A percentile compares a stretch with the other conserved stretches of the same genome.
These are phyloP conservation scores for Phytophthora podocarpi DNA, from an alignment of 352 stramenopile genomes.

Conservation along the genomic window DNA sequence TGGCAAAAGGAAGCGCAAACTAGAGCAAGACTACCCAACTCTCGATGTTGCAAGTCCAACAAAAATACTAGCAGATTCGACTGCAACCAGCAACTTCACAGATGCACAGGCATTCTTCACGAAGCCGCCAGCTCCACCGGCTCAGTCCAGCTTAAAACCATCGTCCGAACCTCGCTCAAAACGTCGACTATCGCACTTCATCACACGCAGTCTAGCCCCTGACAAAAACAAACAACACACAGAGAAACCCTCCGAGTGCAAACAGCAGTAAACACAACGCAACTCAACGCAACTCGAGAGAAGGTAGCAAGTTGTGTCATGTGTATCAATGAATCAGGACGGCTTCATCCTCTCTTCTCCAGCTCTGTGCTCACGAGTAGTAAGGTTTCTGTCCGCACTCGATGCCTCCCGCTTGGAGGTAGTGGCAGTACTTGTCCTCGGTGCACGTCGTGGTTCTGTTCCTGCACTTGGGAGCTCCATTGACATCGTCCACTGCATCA, in stretches of 20 bases:
- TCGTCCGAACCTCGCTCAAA: conserved; percentile 13
- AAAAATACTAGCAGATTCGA: background rate
- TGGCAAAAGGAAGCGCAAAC: conserved; percentile 6
- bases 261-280: conserved; percentile 43
- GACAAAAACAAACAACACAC: conserved; percentile 6
- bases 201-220: conserved; percentile 26
- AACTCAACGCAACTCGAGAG: too few species aligned
- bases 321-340: background rate
- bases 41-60: background rate
- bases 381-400: conserved; percentile 54
- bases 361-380: conserved; percentile 17
- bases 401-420: conserved; percentile 30
- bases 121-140: background rate
- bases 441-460: conserved; percentile 24
- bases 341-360: background rate
- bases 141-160: background rate
- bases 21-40: background rate
- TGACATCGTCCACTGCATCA: conserved; percentile 40
- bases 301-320: too few species aligned
- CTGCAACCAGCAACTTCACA: background rate
- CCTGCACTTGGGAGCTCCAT: conserved; percentile 29
- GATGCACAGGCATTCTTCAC: conserved; percentile 16
- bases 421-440: conserved; percentile 51
- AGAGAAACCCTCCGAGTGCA: conserved; percentile 48
- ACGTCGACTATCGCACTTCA: conserved; percentile 40